Evolutionary conservation across 2,329 filamentous ascomycete species (phyloP).

Genomic region (Aspergillus ibericus): DNA sequence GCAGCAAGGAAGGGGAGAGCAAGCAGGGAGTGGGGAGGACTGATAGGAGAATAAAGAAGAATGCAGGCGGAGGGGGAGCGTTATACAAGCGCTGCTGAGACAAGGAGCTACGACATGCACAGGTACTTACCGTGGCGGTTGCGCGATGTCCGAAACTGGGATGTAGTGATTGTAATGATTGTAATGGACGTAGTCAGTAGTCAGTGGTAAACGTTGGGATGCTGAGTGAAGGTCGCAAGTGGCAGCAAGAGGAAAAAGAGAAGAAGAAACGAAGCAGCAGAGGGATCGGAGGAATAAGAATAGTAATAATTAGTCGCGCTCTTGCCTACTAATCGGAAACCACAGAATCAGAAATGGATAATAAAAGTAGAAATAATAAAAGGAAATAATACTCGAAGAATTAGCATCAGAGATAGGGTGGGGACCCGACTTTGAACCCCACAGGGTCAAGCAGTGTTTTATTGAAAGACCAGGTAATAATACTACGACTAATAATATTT

Average conservation of each 20-base stretch:
- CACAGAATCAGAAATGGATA: slow-evolving; percentile 9
- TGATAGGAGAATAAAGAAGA: slow-evolving; percentile 21
- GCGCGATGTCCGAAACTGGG: neutral
- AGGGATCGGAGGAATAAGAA: slow-evolving; percentile 6
- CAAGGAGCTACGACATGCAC: slow-evolving; percentile 6
- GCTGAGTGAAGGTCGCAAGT: neutral
- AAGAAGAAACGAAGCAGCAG: neutral
- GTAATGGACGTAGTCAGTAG: neutral
- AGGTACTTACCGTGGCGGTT: slow-evolving; percentile 2
- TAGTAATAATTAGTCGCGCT: slow-evolving; percentile 1
- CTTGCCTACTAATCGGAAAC: neutral
- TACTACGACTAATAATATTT: neutral
- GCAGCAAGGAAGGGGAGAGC: slow-evolving; percentile 10
- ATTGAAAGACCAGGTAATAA: slow-evolving; percentile 1
- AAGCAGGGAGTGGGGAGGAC: slow-evolving; percentile 14
- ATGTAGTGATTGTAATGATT: neutral
- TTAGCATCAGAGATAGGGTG: slow-evolving; percentile 18
- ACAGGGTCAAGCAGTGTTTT: slow-evolving; percentile 18
- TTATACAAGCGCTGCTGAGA: slow-evolving; percentile 10
- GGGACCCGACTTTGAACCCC: slow-evolving; percentile 20
- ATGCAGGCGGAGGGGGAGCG: slow-evolving; percentile 14
- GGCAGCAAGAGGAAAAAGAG: neutral
- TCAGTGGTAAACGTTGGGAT: neutral
- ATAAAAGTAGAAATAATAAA: slow-evolving; percentile 8
- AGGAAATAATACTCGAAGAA: slow-evolving; percentile 12